Evolutionary conservation across 371 early-diverging fungal genomes (phyloP).

Genomic region (Mortierella sp.): DNA sequence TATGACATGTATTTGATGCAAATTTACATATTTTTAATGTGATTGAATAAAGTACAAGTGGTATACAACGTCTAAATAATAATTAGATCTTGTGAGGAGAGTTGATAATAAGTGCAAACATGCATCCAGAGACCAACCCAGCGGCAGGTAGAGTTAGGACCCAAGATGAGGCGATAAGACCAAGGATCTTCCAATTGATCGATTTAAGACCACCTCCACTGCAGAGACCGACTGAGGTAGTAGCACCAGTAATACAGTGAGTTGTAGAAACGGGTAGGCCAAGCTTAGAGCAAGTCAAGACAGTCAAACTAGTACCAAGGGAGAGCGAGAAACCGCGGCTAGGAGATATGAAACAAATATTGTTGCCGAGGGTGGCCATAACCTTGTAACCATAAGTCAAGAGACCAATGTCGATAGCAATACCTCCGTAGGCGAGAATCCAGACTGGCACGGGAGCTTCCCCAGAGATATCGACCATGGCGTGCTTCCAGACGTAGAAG

Average conservation of each 20-base stretch:
- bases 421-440: slow-evolving; percentile 83
- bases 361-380: slow-evolving; percentile 86
- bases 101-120: slow-evolving; percentile 74
- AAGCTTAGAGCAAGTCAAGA: slow-evolving; percentile 86
- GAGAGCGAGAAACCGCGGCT: slow-evolving; percentile 87
- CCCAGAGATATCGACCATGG: slow-evolving; percentile 60
- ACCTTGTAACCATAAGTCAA: slow-evolving; percentile 77
- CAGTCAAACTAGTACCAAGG: slow-evolving; percentile 85
- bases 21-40: neutral
- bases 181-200: slow-evolving; percentile 87
- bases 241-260: slow-evolving; percentile 92
- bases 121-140: slow-evolving; percentile 74
- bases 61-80: neutral
- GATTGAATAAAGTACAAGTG: neutral
- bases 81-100: slow-evolving; percentile 62
- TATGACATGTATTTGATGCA: neutral
- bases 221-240: slow-evolving; percentile 84
- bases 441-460: slow-evolving; percentile 76
- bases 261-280: slow-evolving; percentile 91
- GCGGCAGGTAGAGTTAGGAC: slow-evolving; percentile 85
- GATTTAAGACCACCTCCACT: slow-evolving; percentile 74
- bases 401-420: slow-evolving; percentile 87
- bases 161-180: slow-evolving; percentile 81
- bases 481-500: slow-evolving; percentile 76
- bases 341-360: slow-evolving; percentile 89